A percentile compares a stretch with the other conserved stretches of the same genome.
phyloP scores from a whole-genome alignment of 495 filamentous ascomycete genomes.

The Daldinia concentrica region DNA sequence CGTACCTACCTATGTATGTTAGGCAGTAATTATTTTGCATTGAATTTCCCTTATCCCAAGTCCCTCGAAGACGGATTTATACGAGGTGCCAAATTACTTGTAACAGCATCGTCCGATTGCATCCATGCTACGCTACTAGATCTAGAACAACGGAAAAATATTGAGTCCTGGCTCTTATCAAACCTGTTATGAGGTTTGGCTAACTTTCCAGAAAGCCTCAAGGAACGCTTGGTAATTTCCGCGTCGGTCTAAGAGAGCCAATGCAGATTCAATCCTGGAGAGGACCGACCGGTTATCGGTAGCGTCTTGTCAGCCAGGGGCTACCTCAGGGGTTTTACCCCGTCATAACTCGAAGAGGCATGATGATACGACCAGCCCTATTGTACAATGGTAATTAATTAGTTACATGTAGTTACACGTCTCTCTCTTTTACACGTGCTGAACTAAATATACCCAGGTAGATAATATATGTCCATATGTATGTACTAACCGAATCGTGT shows the following conservation, averaged over 20 bases:
- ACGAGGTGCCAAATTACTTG: conserved; percentile 33
- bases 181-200: conserved; percentile 2
- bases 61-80: conserved; percentile 4
- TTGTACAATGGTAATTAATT: neutral
- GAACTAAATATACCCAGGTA: neutral
- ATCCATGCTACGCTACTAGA: conserved; percentile 27
- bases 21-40: neutral
- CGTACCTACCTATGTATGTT: too few species aligned
- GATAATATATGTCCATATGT: too few species aligned
- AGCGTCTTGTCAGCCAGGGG: conserved; percentile 18
- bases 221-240: conserved; percentile 33
- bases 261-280: conserved; percentile 35
- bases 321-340: conserved; percentile 20
- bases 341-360: conserved; percentile 11
- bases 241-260: conserved; percentile 24
- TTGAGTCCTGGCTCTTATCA: conserved; percentile 15
- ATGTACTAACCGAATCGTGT: too few species aligned
- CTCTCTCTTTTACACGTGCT: neutral
- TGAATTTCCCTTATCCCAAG: neutral
- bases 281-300: conserved; percentile 26
- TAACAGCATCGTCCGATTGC: conserved; percentile 29
- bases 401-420: neutral
- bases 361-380: conserved; percentile 31
- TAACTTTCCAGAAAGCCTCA: conserved; percentile 34
- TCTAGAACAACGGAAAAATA: conserved; percentile 24